Evolutionary conservation across 306 rosid genomes (phyloP), one percentile per base, ranked within the genome.

Genomic region (Trichosanthes truncata): DNA sequence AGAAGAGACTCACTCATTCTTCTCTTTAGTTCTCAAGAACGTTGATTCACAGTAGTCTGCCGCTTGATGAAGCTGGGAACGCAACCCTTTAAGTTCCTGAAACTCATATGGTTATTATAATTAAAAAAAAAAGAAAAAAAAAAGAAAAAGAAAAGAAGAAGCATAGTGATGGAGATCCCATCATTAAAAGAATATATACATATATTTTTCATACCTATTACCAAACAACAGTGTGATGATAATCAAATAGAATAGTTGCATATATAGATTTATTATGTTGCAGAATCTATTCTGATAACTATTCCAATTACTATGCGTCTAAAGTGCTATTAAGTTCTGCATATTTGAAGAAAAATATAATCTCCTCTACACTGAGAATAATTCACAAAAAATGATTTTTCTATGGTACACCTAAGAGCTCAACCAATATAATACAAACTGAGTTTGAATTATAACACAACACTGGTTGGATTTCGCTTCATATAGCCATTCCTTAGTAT

Each of bases 41-140:
- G 90, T 86, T 66, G 91, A 80, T 88, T 92, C 98, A 79, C 93
- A 89, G 66, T 87, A 89, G 83, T 95, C 98, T 59, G 98, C 98
- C 56, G 97, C 98, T 79, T 85, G 69, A 78, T 92, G 97, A 84
- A 95, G 96, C 89, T 95, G 97, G 72, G 89, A 81, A 79, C 92
- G 83, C 82, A 92, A 63, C 66, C 84, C 93, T 83, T 82, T 91
- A 15, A 92, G 85, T 73, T 91, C 97, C 98, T 95, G 76, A 49
- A 79, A 49, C 66, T 21, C 60, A 18, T 12, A 43, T 8, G 10
- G 36, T 20, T 3, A 60, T 14, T 17, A n/a, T n/a, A n/a, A n/a
- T n/a, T n/a, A 72, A 15, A 41, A n/a, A 73, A 41, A 17, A 59
- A 60, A 3, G 18, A 74, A 33, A 52, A 76, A 35, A 72, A 15